A percentile compares a stretch with the other conserved stretches of the same genome.
phyloP scores from a whole-genome alignment of 768 basidiomycete genomes.

The Suillus ampliporus region DNA sequence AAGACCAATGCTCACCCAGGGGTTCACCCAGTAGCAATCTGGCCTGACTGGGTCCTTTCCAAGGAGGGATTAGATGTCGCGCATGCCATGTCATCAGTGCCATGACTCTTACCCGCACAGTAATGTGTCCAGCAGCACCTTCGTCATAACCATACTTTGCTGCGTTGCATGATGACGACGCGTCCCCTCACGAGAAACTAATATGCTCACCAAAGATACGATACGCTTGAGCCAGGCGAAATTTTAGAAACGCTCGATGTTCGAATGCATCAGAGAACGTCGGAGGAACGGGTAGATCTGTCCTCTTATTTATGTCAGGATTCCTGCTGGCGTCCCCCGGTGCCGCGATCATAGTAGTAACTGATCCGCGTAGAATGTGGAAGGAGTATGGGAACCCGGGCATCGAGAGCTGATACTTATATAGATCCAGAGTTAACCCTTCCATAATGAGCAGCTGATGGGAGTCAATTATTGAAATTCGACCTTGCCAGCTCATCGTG shows the following conservation, averaged over 20 bases:
- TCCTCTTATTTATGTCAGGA: neutral
- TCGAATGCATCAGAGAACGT: conserved; percentile 41
- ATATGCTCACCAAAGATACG: conserved; percentile 47
- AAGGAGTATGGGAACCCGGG: too few relatives aligned
- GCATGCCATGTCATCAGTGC: neutral
- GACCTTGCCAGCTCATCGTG: too few relatives aligned
- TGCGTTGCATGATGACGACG: conserved; percentile 22
- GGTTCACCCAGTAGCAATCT: conserved; percentile 56
- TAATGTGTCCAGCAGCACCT: conserved; percentile 57
- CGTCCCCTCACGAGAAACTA: neutral
- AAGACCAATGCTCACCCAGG: conserved; percentile 37
- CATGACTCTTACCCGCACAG: conserved; percentile 40
- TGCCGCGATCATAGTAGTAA: neutral
- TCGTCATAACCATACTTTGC: conserved; percentile 49
- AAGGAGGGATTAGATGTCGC: neutral
- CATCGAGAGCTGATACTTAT: too few relatives aligned
- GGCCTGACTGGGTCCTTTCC: conserved; percentile 46
- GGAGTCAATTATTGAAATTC: too few relatives aligned
- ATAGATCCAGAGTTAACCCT: too few relatives aligned
- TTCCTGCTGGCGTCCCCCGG: neutral
- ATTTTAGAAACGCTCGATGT: conserved; percentile 49
- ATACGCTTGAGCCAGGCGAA: conserved; percentile 51
- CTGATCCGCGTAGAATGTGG: neutral
- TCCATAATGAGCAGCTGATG: too few relatives aligned
- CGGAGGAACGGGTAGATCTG: conserved; percentile 19